These are phyloP conservation scores for Lachnellula hyalina DNA, from an alignment of 2,329 filamentous ascomycete species.

Conservation along the genomic window DNA sequence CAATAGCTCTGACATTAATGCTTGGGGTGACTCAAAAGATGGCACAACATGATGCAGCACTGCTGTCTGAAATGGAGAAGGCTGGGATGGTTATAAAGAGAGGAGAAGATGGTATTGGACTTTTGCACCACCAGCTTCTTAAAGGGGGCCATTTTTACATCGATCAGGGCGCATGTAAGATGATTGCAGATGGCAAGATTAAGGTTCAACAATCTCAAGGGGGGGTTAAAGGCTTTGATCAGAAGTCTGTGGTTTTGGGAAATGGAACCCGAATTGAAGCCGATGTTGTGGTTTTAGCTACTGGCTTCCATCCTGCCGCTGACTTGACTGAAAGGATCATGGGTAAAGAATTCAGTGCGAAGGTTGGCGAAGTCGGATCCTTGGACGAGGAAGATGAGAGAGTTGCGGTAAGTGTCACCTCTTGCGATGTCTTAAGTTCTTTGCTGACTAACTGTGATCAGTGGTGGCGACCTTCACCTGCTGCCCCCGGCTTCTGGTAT, in stretches of 20 bases:
- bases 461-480: background rate
- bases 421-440: background rate
- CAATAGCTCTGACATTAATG: conserved; percentile 28
- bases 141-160: conserved; percentile 39
- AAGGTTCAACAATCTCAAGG: background rate
- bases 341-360: background rate
- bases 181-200: conserved; percentile 35
- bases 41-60: conserved; percentile 36
- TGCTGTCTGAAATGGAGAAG: conserved; percentile 39
- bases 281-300: background rate
- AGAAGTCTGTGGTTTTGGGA: background rate
- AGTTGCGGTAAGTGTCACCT: background rate
- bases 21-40: conserved; percentile 38
- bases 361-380: background rate
- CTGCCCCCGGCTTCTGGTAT: background rate
- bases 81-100: conserved; percentile 40
- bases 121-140: conserved; percentile 35
- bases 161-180: conserved; percentile 35
- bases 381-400: background rate
- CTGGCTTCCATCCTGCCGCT: background rate
- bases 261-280: background rate
- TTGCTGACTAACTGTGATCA: background rate
- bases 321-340: background rate
- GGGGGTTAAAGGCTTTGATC: background rate
- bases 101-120: conserved; percentile 33